Conservation (phyloP, 148 eudicot species). For the Selenicereus undatus region DNA sequence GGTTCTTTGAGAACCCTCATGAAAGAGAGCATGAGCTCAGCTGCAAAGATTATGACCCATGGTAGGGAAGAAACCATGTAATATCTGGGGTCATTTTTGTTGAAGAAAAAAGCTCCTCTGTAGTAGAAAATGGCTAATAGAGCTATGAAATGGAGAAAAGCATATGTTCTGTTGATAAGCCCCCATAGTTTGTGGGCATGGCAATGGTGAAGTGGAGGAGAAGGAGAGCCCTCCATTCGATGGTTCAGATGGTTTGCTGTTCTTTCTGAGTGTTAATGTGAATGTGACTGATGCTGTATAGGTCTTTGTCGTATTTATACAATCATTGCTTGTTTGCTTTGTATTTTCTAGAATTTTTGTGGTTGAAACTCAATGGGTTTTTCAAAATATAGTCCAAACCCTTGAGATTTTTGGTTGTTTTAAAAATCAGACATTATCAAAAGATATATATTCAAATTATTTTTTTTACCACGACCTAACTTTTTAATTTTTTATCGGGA, state of each 20-base stretch:
- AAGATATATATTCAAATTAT: too few relatives aligned
- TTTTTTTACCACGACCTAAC: too few relatives aligned
- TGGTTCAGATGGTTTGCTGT: background rate
- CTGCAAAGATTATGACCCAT: slow-evolving; percentile 22
- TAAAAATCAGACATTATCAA: too few relatives aligned
- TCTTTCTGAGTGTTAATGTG: background rate
- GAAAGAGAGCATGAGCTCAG: slow-evolving; percentile 36
- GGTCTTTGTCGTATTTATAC: too few relatives aligned
- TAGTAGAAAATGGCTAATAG: slow-evolving; percentile 30
- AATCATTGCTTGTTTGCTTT: too few relatives aligned
- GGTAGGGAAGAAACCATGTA: slow-evolving; percentile 22
- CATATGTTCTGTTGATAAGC: slow-evolving; percentile 30
- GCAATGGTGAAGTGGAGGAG: slow-evolving; percentile 28
- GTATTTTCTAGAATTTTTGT: too few relatives aligned
- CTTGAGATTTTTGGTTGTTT: too few relatives aligned
- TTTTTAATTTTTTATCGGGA: too few relatives aligned
- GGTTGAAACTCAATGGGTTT: too few relatives aligned
- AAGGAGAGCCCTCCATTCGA: slow-evolving; percentile 8
- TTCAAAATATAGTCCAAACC: too few relatives aligned
- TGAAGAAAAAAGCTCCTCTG: slow-evolving; percentile 21
- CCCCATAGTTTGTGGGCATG: slow-evolving; percentile 21
- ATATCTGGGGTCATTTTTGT: slow-evolving; percentile 17
- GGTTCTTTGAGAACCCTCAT: slow-evolving; percentile 35
- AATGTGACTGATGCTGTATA: too few relatives aligned
- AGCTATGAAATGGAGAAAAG: slow-evolving; percentile 27